A percentile compares a stretch with the other conserved stretches of the same genome.
phyloP scores from a whole-genome alignment of 768 basidiomycete genomes.

The Lenzites betulinus region DNA sequence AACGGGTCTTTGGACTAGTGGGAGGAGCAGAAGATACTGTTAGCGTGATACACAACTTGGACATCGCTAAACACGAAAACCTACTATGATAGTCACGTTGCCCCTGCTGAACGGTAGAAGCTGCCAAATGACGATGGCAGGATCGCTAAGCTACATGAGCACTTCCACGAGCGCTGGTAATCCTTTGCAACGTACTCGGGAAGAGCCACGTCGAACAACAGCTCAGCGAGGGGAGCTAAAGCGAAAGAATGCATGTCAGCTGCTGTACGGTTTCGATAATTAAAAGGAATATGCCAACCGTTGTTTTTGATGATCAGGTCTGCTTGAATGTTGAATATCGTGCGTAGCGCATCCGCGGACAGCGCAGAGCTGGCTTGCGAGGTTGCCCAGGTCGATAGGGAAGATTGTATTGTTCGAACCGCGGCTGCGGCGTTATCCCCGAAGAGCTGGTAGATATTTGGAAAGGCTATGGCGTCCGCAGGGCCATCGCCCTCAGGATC shows the following conservation, averaged over 20 bases:
- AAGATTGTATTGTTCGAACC: slow-evolving; percentile 38
- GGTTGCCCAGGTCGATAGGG: slow-evolving; percentile 44
- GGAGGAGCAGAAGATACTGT: neutral
- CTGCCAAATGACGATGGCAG: slow-evolving; percentile 55
- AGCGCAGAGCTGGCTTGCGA: slow-evolving; percentile 44
- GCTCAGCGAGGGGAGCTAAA: slow-evolving; percentile 47
- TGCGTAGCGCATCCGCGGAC: slow-evolving; percentile 43
- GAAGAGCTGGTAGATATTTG: slow-evolving; percentile 53
- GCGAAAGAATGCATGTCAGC: too few species aligned
- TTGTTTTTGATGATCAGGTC: slow-evolving; percentile 48
- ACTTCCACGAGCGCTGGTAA: neutral
- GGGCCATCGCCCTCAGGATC: slow-evolving; percentile 11
- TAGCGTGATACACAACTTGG: too few species aligned
- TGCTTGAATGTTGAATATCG: slow-evolving; percentile 46
- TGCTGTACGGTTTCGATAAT: neutral
- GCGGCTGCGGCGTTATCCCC: slow-evolving; percentile 33
- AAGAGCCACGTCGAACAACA: slow-evolving; percentile 48
- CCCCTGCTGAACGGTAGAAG: slow-evolving; percentile 59
- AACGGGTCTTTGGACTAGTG: slow-evolving; percentile 49
- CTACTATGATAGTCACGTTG: slow-evolving; percentile 46
- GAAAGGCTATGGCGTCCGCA: slow-evolving; percentile 51
- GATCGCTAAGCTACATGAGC: slow-evolving; percentile 33
- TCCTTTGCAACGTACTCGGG: slow-evolving; percentile 38
- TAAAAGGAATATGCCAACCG: slow-evolving; percentile 29
- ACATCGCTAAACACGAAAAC: neutral